Evolutionary conservation across 208 protist species (phyloP), one percentile per base, ranked within the genome.

Genomic region (Crithidia bombi): DNA sequence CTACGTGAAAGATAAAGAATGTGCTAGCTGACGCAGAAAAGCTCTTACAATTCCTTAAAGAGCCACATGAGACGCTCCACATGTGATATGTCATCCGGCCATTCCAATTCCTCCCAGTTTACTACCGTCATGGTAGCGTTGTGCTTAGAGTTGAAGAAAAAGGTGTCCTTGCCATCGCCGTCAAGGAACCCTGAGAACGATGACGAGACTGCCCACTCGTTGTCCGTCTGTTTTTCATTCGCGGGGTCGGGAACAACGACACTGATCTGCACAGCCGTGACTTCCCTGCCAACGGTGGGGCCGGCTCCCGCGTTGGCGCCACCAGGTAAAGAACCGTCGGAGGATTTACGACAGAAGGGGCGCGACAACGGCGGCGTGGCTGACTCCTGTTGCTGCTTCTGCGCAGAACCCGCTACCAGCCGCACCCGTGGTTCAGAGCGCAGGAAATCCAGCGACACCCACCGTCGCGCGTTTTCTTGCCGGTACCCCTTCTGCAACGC

Each of bases 71-170:
- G 46, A n/a, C 11, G 49, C 4, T 74, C 38, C 4, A 44, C 38
- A 2, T 36, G 35, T 12, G 51, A 54, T 7, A 61, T 5, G 21
- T 0, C 30, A 0, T n/a, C 12, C 4, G 69, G 51, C 70, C 69
- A 78, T 32, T 65, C 65, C 10, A 81, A 32, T 52, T 77, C 76
- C 30, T 62, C 64, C 5, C 15, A 32, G 55, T 81, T 77, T 3
- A 81, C 17, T 0, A 80, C 17, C 26, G 59, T 47, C 4, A 82
- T 0, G 15, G 14, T 70, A n/a, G n/a, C n/a, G 41, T 65, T 28
- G 9, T 38, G 3, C 28, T 6, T 0, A 54, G 32, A 54, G 17
- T 32, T 7, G 0, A 28, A 7, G 10, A 17, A 46, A 11, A 19
- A 15, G 35, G 21, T 28, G 6, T 32, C 35, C 3, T 32, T 21